Percentiles rank a stretch among this genome's conserved stretches.
Conservation (phyloP, 176 grass and related monocot genomes). For the Cenchrus fungigraminus region DNA sequence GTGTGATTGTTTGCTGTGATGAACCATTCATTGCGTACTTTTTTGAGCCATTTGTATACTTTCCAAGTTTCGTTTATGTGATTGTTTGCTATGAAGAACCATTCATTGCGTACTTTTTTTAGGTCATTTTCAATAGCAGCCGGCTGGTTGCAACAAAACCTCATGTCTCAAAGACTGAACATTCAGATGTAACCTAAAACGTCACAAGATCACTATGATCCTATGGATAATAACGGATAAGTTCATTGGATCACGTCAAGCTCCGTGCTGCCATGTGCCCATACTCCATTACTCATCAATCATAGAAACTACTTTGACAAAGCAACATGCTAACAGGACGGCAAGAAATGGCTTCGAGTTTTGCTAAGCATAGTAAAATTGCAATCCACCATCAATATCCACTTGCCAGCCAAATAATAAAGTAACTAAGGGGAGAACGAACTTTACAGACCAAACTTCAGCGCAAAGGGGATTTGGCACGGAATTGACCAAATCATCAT, state of each 20-base stretch:
- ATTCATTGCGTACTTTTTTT: too few relatives aligned
- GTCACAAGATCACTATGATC: neutral
- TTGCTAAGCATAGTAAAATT: neutral
- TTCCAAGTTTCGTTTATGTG: neutral
- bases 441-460: slow-evolving; percentile 42
- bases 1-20: neutral
- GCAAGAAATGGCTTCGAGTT: neutral
- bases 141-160: neutral
- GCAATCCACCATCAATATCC: slow-evolving; percentile 20
- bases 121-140: neutral
- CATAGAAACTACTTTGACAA: neutral
- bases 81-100: neutral
- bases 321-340: neutral
- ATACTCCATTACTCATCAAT: neutral
- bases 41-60: neutral
- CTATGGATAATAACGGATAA: neutral
- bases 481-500: slow-evolving; percentile 42
- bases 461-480: slow-evolving; percentile 25
- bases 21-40: neutral
- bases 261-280: neutral
- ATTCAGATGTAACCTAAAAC: neutral
- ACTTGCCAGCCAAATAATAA: slow-evolving; percentile 13
- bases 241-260: neutral
- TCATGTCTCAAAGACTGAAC: neutral
- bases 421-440: neutral